These are phyloP conservation scores for Laburnicola sp. DNA, from an alignment of 2,329 filamentous ascomycete species.

Conservation along the genomic window DNA sequence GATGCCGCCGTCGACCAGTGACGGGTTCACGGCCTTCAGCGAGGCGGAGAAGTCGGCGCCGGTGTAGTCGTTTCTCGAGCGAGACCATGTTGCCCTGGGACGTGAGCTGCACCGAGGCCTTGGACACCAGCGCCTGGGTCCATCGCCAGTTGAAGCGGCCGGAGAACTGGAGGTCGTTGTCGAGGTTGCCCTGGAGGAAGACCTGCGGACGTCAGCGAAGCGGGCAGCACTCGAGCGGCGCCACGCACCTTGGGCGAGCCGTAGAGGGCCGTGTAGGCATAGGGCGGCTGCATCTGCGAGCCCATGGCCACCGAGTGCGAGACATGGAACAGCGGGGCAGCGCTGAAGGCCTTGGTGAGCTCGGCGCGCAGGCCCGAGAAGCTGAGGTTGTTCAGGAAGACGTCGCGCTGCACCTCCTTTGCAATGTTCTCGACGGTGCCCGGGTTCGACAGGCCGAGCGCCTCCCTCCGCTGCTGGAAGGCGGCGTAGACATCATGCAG, in stretches of 20 bases:
- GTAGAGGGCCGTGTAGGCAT: slow-evolving; percentile 92
- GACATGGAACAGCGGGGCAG: slow-evolving; percentile 92
- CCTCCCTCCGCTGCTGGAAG: slow-evolving; percentile 83
- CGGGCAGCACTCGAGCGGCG: slow-evolving; percentile 7
- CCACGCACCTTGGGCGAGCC: slow-evolving; percentile 82
- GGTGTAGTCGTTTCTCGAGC: slow-evolving; percentile 92
- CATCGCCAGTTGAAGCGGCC: slow-evolving; percentile 94
- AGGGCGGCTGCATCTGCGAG: slow-evolving; percentile 84
- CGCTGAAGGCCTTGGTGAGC: slow-evolving; percentile 93
- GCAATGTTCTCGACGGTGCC: slow-evolving; percentile 88
- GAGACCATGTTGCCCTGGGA: slow-evolving; percentile 88
- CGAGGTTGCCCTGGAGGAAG: slow-evolving; percentile 92
- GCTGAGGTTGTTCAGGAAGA: slow-evolving; percentile 94
- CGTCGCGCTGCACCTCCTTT: slow-evolving; percentile 93
- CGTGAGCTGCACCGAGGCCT: slow-evolving; percentile 83
- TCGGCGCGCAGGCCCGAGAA: slow-evolving; percentile 96
- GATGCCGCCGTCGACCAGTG: slow-evolving; percentile 82
- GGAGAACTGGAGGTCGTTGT: slow-evolving; percentile 86
- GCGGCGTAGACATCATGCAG: slow-evolving; percentile 77
- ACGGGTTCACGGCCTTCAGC: slow-evolving; percentile 95
- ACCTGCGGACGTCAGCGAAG: slow-evolving; percentile 60
- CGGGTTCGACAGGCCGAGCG: slow-evolving; percentile 87
- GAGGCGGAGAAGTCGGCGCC: slow-evolving; percentile 92
- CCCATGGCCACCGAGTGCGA: slow-evolving; percentile 97
- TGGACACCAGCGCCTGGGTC: slow-evolving; percentile 77